A percentile compares a stretch with the other conserved stretches of the same genome.
Evolutionary conservation across 139 green algal genomes (phyloP).

Genomic region (Diplosphaera chodatii): DNA sequence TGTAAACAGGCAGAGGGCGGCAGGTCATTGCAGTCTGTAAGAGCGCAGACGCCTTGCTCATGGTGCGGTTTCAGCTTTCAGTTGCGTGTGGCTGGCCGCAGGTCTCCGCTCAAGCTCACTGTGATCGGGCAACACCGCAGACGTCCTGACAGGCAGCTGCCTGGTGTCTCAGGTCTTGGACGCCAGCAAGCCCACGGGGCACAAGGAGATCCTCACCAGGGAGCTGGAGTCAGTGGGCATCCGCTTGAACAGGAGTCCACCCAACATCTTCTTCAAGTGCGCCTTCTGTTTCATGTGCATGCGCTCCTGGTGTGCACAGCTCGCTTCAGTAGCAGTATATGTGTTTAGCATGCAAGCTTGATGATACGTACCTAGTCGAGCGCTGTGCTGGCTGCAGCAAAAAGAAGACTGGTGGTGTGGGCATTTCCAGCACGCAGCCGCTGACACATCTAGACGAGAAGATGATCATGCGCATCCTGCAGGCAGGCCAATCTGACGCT

Average conservation of each 20-base stretch:
- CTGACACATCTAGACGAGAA: conserved; percentile 92
- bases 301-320: too few relatives aligned
- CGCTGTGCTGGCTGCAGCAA: conserved; percentile 52
- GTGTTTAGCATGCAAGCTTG: too few relatives aligned
- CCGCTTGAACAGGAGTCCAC: conserved; percentile 74
- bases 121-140: too few relatives aligned
- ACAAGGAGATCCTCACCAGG: conserved; percentile 89
- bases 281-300: too few relatives aligned
- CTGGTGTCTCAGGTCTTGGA: conserved; percentile 79
- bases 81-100: too few relatives aligned
- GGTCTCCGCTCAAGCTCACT: too few relatives aligned
- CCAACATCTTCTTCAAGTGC: conserved; percentile 7
- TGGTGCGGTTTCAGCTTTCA: conserved; percentile 79
- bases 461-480: conserved; percentile 81
- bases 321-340: too few relatives aligned
- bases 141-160: too few relatives aligned
- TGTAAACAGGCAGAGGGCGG: conserved; percentile 30
- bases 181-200: conserved; percentile 86
- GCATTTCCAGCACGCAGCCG: conserved; percentile 75
- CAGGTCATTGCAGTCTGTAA: conserved; percentile 99
- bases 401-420: conserved; percentile 93
- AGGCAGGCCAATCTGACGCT: too few relatives aligned
- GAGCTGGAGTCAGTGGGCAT: conserved; percentile 95
- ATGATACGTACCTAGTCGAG: too few relatives aligned
- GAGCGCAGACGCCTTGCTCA: conserved; percentile 93